These are phyloP conservation scores for Leccinum sublutescens DNA, from an alignment of 768 basidiomycete genomes.

Conservation along the genomic window DNA sequence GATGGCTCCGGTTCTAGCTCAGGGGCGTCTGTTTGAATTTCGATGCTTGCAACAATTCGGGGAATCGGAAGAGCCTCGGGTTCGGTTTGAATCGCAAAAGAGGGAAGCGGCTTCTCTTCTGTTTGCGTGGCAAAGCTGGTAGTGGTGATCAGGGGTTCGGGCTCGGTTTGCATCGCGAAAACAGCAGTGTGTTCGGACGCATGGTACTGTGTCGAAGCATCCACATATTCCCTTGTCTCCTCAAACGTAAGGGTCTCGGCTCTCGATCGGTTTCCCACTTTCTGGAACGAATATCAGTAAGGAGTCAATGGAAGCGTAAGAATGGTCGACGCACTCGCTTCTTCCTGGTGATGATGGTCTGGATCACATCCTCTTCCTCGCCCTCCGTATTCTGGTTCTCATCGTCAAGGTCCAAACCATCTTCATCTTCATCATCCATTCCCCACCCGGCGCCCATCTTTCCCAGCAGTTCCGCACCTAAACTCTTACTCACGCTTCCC, in stretches of 20 bases:
- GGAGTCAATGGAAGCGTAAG: slow-evolving; percentile 4
- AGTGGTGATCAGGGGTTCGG: slow-evolving; percentile 47
- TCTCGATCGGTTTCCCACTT: slow-evolving; percentile 61
- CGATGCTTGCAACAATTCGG: slow-evolving; percentile 44
- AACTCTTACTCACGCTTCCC: slow-evolving; percentile 66
- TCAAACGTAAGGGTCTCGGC: slow-evolving; percentile 45
- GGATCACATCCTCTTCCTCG: slow-evolving; percentile 64
- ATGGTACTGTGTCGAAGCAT: slow-evolving; percentile 72
- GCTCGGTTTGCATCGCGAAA: slow-evolving; percentile 59
- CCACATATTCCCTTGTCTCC: slow-evolving; percentile 73
- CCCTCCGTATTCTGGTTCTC: slow-evolving; percentile 59
- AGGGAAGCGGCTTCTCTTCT: slow-evolving; percentile 31
- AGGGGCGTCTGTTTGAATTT: slow-evolving; percentile 59
- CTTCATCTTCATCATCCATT: slow-evolving; percentile 43
- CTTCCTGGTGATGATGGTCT: slow-evolving; percentile 86
- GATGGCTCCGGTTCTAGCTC: slow-evolving; percentile 36
- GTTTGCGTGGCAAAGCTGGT: slow-evolving; percentile 58
- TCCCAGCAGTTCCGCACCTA: slow-evolving; percentile 69
- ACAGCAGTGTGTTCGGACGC: slow-evolving; percentile 47
- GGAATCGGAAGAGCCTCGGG: slow-evolving; percentile 32
- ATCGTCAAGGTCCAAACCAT: slow-evolving; percentile 32
- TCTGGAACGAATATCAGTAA: slow-evolving; percentile 40
- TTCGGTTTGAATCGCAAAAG: slow-evolving; percentile 41
- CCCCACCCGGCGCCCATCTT: slow-evolving; percentile 53
- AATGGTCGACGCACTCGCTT: slow-evolving; percentile 53